Base-by-base conservation (phyloP, 345 rosid species). In the Dipteronia dyeriana region DNA sequence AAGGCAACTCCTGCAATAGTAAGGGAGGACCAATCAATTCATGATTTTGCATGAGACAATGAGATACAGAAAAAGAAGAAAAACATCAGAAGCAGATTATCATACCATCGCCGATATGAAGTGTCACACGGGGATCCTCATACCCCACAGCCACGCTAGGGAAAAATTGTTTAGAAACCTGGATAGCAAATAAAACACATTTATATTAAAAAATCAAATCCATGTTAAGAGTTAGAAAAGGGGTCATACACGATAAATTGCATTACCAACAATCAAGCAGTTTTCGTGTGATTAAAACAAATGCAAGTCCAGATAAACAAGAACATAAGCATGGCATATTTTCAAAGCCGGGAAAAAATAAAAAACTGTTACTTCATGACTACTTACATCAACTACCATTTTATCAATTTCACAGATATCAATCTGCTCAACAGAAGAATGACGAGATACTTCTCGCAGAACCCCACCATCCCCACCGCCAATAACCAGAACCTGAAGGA, bases 401-500 rank as follows among this genome's bases (percentile, higher is more conserved):
- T 90, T 86, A 79, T 95, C 99, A 16, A 95, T 95, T 85, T 93
- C 99, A 84, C 97, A 95, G 31, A 95, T 93, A 79, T 95, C 99
- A 81, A 95, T 90, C 76, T 90, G 88, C 82, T 90, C 96, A 9
- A 95, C 82, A 68, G 98, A 93, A 76, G 92, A 77, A 85, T 95
- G 91, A 14, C 98, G 96, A 76, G 97, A 81, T 77, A 95, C 94
- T 86, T 95, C 99, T 57, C 97, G 88, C 53, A 93, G 77, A 71
- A 95, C 98, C 9, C 98, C 99, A 22, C 99, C 99, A 83, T 91
- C 99, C 63, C 99, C 99, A 81, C 99, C 99, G 17, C 99, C 99
- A 82, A 95, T 93, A 59, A 95, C 99, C 82, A 95, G 73, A 56
- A 93, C 97, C 99, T 93, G 84, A 71, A 73, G 31, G 22, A 57